Evolutionary conservation across 2,329 filamentous ascomycete species (phyloP), one percentile per base, ranked within the genome.

Genomic region (Colletotrichum shisoi): DNA sequence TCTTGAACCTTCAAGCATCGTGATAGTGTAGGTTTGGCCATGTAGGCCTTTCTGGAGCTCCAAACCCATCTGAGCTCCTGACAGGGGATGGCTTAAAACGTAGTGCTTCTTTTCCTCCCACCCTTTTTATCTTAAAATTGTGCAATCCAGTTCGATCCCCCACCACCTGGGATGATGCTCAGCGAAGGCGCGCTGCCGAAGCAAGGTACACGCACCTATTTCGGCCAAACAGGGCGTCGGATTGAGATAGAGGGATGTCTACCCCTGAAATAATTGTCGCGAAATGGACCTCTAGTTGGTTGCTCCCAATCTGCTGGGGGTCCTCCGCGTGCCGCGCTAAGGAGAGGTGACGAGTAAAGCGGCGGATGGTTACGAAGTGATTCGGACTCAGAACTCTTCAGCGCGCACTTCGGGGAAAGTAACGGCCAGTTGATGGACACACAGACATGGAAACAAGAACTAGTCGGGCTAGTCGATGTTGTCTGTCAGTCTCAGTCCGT

Each of bases 101-200:
- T 21, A 51, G 52, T 68, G 63, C 62, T 57, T 67, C 63, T 59
- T 64, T 64, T 64, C 51, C 48, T 34, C 40, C 19, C 27, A 46
- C 12, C 17, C n/a, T 19, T 31, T 42, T 59, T 49, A 31, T 45
- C 56, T 60, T 27, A 64, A 63, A 31, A 64, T 63, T 67, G 59
- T 64, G 61, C 65, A 68, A 68, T 67, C 51, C 61, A 59, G 56
- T 56, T 51, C 61, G 54, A 59, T 60, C 61, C 49, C 61, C 49
- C 65, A 49, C 48, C 61, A 27, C 40, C 54, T 49, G 54, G 54
- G 54, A 60, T 44, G 51, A 51, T 49, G 49, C 49, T 53, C 54
- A 39, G 54, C 61, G 64, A 48, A 64, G 48, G 42, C 34, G 40
- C 40, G 37, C 40, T 2, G 24, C 27, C 49, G 53, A 64, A 54